Conservation (phyloP, 2,329 filamentous ascomycete species). For the Fusarium keratoplasticum region DNA sequence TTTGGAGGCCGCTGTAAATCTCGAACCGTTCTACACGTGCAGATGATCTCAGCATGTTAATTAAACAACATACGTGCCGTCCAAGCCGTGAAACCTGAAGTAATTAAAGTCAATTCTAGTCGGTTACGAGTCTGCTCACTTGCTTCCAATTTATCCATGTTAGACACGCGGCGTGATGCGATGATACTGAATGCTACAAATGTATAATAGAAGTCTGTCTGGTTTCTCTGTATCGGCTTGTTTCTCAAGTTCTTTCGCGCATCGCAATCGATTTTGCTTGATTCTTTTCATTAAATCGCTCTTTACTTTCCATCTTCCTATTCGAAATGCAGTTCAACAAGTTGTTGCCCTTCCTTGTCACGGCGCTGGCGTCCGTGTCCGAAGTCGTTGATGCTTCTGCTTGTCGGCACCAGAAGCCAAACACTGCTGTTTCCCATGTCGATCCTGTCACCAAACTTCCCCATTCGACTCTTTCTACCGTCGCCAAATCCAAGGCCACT, state of each 20-base stretch:
- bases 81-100: background rate
- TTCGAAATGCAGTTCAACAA: background rate
- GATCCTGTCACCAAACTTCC: background rate
- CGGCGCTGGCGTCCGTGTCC: background rate
- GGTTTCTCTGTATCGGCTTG: background rate
- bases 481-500: background rate
- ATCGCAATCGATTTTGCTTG: background rate
- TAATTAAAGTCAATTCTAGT: background rate
- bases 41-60: background rate
- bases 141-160: background rate
- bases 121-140: background rate
- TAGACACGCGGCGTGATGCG: background rate
- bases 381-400: background rate
- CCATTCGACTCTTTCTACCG: background rate
- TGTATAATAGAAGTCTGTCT: background rate
- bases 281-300: background rate
- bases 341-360: background rate
- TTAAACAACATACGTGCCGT: background rate
- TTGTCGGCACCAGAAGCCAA: background rate
- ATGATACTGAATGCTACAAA: background rate
- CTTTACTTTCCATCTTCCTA: background rate
- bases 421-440: background rate
- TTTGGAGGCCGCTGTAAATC: background rate
- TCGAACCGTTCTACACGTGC: background rate
- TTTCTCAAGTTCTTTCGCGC: background rate